phyloP scores from a whole-genome alignment of 306 rosid species.

The Mucuna pruriens region DNA sequence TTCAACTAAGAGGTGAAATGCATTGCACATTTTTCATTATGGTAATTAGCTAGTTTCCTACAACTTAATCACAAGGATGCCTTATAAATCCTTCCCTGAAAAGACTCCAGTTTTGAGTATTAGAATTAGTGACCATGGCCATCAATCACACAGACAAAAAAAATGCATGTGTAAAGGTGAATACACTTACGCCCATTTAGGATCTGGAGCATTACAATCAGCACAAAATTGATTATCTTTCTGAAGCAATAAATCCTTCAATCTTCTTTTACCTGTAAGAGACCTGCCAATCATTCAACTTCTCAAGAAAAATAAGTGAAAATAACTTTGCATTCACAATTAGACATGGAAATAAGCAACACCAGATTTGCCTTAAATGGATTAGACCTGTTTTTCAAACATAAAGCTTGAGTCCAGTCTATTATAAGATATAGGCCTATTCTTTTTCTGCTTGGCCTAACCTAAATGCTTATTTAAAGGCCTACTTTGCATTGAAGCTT shows the following conservation, averaged over 20 bases:
- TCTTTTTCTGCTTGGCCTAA: background rate
- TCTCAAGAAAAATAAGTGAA: constrained; percentile 36
- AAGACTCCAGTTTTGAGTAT: background rate
- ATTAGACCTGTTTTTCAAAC: background rate
- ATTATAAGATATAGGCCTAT: background rate
- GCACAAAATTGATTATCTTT: constrained; percentile 85
- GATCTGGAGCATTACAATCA: constrained; percentile 88
- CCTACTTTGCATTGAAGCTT: background rate
- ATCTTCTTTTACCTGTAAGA: constrained; percentile 76
- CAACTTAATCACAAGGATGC: constrained; percentile 22
- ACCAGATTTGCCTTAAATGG: background rate
- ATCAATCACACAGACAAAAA: background rate
- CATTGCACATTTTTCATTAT: background rate
- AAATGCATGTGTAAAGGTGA: background rate
- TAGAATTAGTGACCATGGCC: constrained; percentile 3
- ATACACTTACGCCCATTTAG: constrained; percentile 96
- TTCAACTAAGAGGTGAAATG: constrained; percentile 6
- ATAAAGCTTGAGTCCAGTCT: background rate
- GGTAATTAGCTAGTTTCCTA: constrained; percentile 22
- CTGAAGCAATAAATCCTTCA: constrained; percentile 76
- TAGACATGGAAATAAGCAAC: constrained; percentile 13
- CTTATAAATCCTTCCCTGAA: constrained; percentile 12
- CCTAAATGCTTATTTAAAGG: background rate
- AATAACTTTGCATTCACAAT: constrained; percentile 20
- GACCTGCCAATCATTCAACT: constrained; percentile 39